Base-by-base conservation (phyloP, 208 protist species). In the Wallacemonas sp. region DNA sequence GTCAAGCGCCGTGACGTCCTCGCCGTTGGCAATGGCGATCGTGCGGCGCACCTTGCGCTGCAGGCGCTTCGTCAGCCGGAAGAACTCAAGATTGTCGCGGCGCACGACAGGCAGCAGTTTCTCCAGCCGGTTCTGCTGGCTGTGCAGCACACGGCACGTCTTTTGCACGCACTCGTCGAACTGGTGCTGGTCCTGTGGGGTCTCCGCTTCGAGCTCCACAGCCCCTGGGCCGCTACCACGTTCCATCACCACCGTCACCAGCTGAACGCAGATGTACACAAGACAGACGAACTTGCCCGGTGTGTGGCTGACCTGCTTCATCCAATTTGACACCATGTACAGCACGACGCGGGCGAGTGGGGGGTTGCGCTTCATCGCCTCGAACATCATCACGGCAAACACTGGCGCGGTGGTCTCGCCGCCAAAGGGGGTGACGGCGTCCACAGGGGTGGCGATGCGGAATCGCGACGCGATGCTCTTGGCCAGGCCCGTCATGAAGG, bases 311-410 rank as follows among this genome's bases (percentile, higher is more conserved):
- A 74, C 48, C 71, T 94, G 83, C 71, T 75, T 83, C 74, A 89
- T 80, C 88, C 91, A 96, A 41, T 90, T 76, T 13, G 87, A 86
- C 19, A 93, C 67, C 81, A 93, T 91, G 65, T 84, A 90, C 45
- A 96, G 76, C 58, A 96, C 78, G 8, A 92, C 86, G 15, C 87
- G 82, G 13, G 87, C 70, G 9, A 96, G 78, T 24, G 85, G 71
- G 19, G 87, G 78, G 68, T 85, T 92, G 42, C 91, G 91, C 70
- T 93, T 93, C 79, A 96, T 87, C 38, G 87, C 75, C 52, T 96
- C 91, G 68, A 91, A 96, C 63, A 89, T 75, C 85, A 93, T 91
- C 29, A 96, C 83, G 5, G 82, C 68, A 64, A 96, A 96, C 24
- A 93, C 54, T 46, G 90, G 83, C 17, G 78, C 85, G 21, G 87